A percentile compares a stretch with the other conserved stretches of the same genome.
These are phyloP conservation scores for Panaeolus papilionaceus DNA, from an alignment of 768 basidiomycete genomes.

Conservation along the genomic window DNA sequence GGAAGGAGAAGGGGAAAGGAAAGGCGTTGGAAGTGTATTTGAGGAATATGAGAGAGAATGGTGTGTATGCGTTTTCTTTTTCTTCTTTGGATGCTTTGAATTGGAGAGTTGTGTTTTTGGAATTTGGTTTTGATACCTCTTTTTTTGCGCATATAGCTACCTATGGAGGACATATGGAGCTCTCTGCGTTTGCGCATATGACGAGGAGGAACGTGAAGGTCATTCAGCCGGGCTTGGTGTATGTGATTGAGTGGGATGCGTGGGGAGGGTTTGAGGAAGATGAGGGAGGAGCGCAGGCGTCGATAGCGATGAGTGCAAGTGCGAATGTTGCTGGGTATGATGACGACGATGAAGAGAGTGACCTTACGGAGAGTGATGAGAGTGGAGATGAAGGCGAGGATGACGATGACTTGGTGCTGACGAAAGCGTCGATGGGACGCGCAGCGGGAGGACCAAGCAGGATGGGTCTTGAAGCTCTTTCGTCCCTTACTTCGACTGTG, in stretches of 20 bases:
- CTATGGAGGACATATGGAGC: slow-evolving; percentile 92
- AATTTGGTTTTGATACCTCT: slow-evolving; percentile 14
- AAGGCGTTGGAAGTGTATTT: slow-evolving; percentile 53
- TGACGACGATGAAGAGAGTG: neutral
- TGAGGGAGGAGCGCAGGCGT: neutral
- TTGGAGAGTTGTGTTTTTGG: too few relatives aligned
- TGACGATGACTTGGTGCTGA: slow-evolving; percentile 13
- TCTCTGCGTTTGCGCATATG: slow-evolving; percentile 92
- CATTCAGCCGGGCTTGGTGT: slow-evolving; percentile 89
- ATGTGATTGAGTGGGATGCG: slow-evolving; percentile 84
- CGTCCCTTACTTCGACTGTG: neutral
- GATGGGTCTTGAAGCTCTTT: neutral
- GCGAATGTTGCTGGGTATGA: neutral
- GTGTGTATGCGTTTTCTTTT: slow-evolving; percentile 42
- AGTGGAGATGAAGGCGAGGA: neutral
- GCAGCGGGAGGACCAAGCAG: neutral
- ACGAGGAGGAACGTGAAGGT: slow-evolving; percentile 84
- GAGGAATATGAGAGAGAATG: slow-evolving; percentile 78
- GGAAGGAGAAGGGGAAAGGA: slow-evolving; percentile 54
- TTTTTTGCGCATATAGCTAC: slow-evolving; percentile 56
- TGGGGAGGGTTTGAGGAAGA: slow-evolving; percentile 41
- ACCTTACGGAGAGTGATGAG: slow-evolving; percentile 6
- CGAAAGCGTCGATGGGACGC: too few relatives aligned
- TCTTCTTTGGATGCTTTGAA: slow-evolving; percentile 6
- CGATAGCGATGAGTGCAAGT: neutral